Evolutionary conservation across 2,329 filamentous ascomycete genomes (phyloP).

Genomic region (Aspergillus ustus): DNA sequence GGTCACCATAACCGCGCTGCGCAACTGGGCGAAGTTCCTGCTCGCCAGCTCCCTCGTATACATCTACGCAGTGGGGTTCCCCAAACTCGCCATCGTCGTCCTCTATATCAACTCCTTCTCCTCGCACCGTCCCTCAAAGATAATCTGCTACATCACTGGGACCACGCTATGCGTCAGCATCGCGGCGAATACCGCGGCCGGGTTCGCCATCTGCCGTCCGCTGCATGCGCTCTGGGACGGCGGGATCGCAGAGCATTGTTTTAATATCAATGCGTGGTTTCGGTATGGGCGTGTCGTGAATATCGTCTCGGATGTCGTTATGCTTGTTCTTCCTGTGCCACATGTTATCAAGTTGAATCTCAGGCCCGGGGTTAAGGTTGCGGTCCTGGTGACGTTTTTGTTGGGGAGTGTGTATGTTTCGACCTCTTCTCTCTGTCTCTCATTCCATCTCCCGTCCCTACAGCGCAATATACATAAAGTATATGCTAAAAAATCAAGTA

Average conservation of each 20-base stretch:
- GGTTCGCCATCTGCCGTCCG: not conserved
- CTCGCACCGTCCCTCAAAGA: not conserved
- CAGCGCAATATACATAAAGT: too few relatives aligned
- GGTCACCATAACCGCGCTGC: not conserved
- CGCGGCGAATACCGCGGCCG: not conserved
- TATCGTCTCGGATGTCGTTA: not conserved
- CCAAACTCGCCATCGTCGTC: not conserved
- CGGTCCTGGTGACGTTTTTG: not conserved
- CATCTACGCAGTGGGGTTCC: not conserved
- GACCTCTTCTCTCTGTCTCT: too few relatives aligned
- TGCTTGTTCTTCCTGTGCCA: not conserved
- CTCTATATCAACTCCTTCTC: not conserved
- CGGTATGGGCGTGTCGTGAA: not conserved
- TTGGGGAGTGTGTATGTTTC: not conserved
- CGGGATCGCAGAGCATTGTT: not conserved
- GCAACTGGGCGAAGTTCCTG: not conserved
- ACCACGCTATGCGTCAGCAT: not conserved
- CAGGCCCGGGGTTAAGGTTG: not conserved
- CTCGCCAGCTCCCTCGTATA: not conserved
- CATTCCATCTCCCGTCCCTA: too few relatives aligned
- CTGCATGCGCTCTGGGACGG: not conserved
- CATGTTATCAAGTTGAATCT: not conserved
- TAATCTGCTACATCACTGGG: not conserved
- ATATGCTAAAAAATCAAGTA: not conserved
- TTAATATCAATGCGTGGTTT: not conserved